Conservation (phyloP, 2,329 filamentous ascomycete genomes). For the Amesomyces nigricolor region DNA sequence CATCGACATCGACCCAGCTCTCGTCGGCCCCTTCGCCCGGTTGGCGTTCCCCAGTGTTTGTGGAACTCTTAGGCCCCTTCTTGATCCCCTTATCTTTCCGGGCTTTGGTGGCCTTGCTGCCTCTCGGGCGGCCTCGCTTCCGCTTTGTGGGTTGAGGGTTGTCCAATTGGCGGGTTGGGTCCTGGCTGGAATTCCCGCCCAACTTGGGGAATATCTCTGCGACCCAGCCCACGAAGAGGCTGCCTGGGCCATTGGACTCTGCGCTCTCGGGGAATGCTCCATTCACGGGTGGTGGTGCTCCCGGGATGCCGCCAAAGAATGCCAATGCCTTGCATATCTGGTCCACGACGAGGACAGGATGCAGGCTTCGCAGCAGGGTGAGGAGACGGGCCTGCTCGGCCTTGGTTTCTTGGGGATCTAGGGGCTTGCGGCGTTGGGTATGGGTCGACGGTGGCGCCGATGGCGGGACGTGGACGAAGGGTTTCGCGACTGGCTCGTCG, state of each 20-base stretch:
- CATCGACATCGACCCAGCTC: slow-evolving; percentile 43
- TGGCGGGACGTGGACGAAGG: slow-evolving; percentile 14
- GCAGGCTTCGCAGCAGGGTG: slow-evolving; percentile 49
- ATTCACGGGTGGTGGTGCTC: slow-evolving; percentile 45
- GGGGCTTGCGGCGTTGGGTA: slow-evolving; percentile 17
- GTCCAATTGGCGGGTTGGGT: slow-evolving; percentile 23
- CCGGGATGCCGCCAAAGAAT: slow-evolving; percentile 58
- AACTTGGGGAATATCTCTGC: slow-evolving; percentile 55
- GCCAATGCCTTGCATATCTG: slow-evolving; percentile 57
- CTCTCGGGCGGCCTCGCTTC: slow-evolving; percentile 50
- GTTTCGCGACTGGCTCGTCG: slow-evolving; percentile 23
- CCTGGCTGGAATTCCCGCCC: slow-evolving; percentile 25
- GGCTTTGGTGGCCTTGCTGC: slow-evolving; percentile 46
- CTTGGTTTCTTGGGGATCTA: slow-evolving; percentile 48
- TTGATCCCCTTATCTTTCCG: slow-evolving; percentile 48
- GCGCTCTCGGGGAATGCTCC: slow-evolving; percentile 51
- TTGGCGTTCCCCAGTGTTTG: slow-evolving; percentile 6
- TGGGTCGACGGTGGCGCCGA: slow-evolving; percentile 8
- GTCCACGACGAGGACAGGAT: slow-evolving; percentile 53
- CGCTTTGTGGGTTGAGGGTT: slow-evolving; percentile 34
- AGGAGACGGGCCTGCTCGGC: slow-evolving; percentile 55
- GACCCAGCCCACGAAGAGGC: slow-evolving; percentile 56
- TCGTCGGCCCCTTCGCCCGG: slow-evolving; percentile 30
- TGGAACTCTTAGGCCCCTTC: slow-evolving; percentile 34
- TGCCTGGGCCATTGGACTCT: slow-evolving; percentile 51